Evolutionary conservation across 2,329 filamentous ascomycete genomes (phyloP), one percentile per base, ranked within the genome.

Genomic region (Beauveria pseudobassiana): DNA sequence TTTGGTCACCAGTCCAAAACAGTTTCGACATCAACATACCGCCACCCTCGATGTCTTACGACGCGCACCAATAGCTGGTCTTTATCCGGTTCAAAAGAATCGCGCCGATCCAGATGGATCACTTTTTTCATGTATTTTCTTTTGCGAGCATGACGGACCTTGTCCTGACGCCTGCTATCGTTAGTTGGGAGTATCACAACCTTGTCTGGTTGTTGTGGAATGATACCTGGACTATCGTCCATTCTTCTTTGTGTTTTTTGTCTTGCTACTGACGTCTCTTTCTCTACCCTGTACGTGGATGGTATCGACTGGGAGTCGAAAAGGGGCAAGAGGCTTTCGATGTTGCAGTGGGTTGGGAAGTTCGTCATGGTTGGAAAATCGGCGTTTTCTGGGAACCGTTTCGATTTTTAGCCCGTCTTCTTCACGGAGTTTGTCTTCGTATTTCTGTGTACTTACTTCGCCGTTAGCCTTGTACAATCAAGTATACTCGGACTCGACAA

Each of bases 191-290:
- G 43, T 46, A 34, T n/a, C 38, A 43, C 18, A 40, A 59, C 22
- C 22, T 51, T 34, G 38, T 50, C 14, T 22, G 48, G 48, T 52
- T n/a, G 48, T 59, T n/a, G 40, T 24, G 38, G 40, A 52, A 59
- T 52, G 57, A 59, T 59, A 59, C 48, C 57, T 59, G 57, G 57
- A 59, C 57, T 52, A 26, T 30, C 38, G 57, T 59, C 57, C 57
- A 52, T 52, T 52, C 42, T 57, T 52, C 42, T 10, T 28, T 40
- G 24, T 42, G 49, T 50, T 22, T 42, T 50, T 50, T 6, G 40
- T 9, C n/a, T 43, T 20, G 42, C 6, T n/a, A 43, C 45, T 48
- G 4, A 22, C 5, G 34, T 48, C 45, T 48, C 7, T 26, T 24
- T 8, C 5, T 48, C 5, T 48, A 22, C 12, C 45, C 10, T 48